Percentiles rank a stretch among this genome's conserved stretches.
These are phyloP conservation scores for Thinopyrum elongatum DNA, from an alignment of 176 grass and related monocot species.

Conservation along the genomic window DNA sequence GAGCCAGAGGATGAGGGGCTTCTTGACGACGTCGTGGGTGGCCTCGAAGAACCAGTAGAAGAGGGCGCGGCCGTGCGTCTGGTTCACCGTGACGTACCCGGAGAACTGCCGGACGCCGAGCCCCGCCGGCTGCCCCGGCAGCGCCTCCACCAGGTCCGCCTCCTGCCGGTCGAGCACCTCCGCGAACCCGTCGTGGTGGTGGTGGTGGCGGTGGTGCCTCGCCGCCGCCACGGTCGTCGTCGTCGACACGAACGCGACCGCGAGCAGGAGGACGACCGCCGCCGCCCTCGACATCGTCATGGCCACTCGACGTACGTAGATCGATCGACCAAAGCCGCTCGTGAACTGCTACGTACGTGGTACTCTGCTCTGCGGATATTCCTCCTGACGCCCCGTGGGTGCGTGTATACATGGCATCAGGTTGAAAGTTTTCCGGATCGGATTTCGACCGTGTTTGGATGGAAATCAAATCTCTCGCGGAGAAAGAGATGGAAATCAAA, in stretches of 20 bases:
- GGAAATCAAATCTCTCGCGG: neutral
- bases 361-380: neutral
- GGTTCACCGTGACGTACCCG: constrained; percentile 82
- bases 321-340: neutral
- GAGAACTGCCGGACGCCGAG: constrained; percentile 57
- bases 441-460: neutral
- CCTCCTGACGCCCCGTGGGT: neutral
- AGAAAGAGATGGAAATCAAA: neutral
- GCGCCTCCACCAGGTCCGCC: constrained; percentile 43
- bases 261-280: neutral
- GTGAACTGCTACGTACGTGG: neutral
- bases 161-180: constrained; percentile 43
- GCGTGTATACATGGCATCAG: neutral
- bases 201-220: neutral
- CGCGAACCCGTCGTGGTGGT: neutral
- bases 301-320: neutral
- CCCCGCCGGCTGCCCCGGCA: constrained; percentile 59
- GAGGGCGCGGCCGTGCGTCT: constrained; percentile 68
- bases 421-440: neutral
- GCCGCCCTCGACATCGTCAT: neutral
- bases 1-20: constrained; percentile 50
- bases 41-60: constrained; percentile 98
- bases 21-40: constrained; percentile 35
- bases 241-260: neutral
- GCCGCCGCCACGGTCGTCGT: neutral